Percentiles rank a stretch among this genome's conserved stretches.
Evolutionary conservation across 208 protist genomes (phyloP).

Genomic region (Entamoeba moshkovskii): DNA sequence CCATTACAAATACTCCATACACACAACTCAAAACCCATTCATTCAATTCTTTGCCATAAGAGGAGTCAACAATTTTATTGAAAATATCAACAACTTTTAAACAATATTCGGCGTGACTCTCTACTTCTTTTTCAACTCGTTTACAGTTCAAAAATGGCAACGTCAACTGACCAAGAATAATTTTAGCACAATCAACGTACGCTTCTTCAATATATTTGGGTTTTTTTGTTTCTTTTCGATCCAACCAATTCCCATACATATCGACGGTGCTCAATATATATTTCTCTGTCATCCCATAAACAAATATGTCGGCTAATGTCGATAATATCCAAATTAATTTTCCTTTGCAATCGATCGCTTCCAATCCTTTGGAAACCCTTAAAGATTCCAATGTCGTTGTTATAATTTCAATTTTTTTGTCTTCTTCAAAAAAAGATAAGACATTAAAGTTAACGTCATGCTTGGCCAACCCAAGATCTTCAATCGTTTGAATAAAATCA

Average conservation of each 20-base stretch:
- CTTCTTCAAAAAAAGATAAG: not conserved
- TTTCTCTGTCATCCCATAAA: not conserved
- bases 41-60: not conserved
- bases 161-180: not conserved
- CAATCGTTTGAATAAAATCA: not conserved
- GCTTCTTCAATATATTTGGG: not conserved
- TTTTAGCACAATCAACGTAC: not conserved
- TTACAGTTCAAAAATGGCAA: not conserved
- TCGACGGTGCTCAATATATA: not conserved
- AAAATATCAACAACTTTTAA: not conserved
- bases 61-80: not conserved
- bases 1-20: not conserved
- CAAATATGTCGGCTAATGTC: not conserved
- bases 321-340: not conserved
- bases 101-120: not conserved
- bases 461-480: not conserved
- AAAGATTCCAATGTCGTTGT: not conserved
- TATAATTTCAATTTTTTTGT: not conserved
- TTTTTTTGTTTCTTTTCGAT: not conserved
- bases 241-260: not conserved
- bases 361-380: not conserved
- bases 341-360: not conserved
- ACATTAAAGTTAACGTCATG: not conserved
- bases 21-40: not conserved
- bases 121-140: not conserved